Evolutionary conservation across 164 flowering plant genomes (phyloP).

Genomic region (Umbellularia californica): DNA sequence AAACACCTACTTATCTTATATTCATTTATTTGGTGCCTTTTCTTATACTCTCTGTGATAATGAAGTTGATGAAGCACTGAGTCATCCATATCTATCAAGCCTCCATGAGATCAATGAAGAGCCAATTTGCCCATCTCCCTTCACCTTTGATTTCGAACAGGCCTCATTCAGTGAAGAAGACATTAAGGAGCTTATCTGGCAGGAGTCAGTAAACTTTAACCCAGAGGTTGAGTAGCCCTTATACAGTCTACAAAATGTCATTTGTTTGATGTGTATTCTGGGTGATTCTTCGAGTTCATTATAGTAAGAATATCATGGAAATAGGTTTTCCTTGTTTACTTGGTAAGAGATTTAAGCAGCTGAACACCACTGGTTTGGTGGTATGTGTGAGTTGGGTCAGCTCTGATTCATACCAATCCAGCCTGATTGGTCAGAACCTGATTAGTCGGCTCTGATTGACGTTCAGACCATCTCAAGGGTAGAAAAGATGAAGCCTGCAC

Average conservation of each 20-base stretch:
- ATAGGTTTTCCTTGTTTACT: neutral
- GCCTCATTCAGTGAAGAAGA: constrained; percentile 65
- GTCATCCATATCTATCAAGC: constrained; percentile 63
- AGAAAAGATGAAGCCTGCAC: too few relatives aligned
- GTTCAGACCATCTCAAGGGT: too few relatives aligned
- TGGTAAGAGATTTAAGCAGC: neutral
- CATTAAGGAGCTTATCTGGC: constrained; percentile 78
- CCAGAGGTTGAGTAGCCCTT: constrained; percentile 27
- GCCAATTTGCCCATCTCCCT: constrained; percentile 71
- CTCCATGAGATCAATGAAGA: constrained; percentile 94
- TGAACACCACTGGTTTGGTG: neutral
- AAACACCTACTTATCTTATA: too few relatives aligned
- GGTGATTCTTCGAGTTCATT: neutral
- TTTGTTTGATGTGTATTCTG: neutral
- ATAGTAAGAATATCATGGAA: neutral
- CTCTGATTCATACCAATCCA: too few relatives aligned
- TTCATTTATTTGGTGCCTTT: neutral
- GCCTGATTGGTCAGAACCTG: too few relatives aligned
- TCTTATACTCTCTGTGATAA: neutral
- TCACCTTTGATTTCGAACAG: constrained; percentile 76
- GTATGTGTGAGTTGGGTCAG: neutral
- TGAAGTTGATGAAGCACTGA: constrained; percentile 83
- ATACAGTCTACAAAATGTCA: neutral
- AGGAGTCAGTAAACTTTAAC: constrained; percentile 62
- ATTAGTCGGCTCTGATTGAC: too few relatives aligned